Evolutionary conservation across 306 rosid genomes (phyloP), one percentile per base, ranked within the genome.

Genomic region (Pueraria montana): DNA sequence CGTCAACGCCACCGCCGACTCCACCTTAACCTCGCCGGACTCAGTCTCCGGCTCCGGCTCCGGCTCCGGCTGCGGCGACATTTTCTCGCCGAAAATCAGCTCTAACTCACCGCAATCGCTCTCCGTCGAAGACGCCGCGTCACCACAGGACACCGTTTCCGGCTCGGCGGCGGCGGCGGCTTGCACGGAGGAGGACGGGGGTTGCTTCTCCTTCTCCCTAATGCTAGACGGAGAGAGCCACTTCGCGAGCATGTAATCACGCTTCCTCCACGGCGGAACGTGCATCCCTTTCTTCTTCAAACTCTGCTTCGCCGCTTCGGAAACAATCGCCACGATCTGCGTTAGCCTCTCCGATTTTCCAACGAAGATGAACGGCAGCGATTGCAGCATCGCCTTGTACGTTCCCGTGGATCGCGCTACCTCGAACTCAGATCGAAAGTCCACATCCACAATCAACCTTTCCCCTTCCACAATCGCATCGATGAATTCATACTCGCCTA

Each of bases 261-360:
- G 92, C 50, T 92, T 91, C 78, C 99, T 88, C 99, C 99, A 96
- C 7, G 99, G 99, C 69, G 99, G 98, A 64, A 96, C 82, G 69
- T 86, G 99, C 99, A 96, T 94, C 1, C 97, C 98, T 74, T 96
- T 96, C 97, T 90, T 96, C 93, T 94, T 96, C 77, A 96, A 55
- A 63, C 99, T 94, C 83, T 89, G 95, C 16, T 80, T 92, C 14
- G 97, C 95, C 3, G 97, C 98, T 83, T 94, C 97, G 21, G 99
- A 89, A 0, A 92, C 89, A 71, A 91, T 85, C n/a, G 95, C 50
- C 40, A 94, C 90, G 81, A 96, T 92, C 81, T 90, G 97, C 16
- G 83, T 65, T 11, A 96, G 80, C 20, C 98, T 93, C 72, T 96
- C 97, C 4, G 94, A 61, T 81, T 87, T 91, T 0, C 98, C 98